These are phyloP conservation scores for Aspergillus clavatus DNA, from an alignment of 2,329 filamentous ascomycete species.

Conservation along the genomic window DNA sequence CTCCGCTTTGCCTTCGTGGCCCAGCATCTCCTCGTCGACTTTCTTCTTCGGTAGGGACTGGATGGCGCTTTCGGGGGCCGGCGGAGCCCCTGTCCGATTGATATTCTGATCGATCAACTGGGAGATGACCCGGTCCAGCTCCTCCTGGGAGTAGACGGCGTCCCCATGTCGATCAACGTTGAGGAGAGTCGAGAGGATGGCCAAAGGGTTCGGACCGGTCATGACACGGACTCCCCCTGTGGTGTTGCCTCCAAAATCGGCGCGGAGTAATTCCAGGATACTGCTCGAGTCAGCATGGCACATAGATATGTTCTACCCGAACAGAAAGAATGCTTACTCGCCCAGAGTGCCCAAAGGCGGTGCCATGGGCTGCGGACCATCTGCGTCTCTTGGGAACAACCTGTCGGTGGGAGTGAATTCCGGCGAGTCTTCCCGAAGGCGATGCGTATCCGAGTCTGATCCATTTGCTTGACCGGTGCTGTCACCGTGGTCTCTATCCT, in stretches of 20 bases:
- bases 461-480: constrained; percentile 2
- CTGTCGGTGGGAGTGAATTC: constrained; percentile 21
- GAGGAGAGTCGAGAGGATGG: constrained; percentile 42
- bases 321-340: constrained; percentile 38
- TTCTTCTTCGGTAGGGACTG: constrained; percentile 65
- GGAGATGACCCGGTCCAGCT: constrained; percentile 80
- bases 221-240: constrained; percentile 19
- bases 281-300: constrained; percentile 16
- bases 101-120: constrained; percentile 77
- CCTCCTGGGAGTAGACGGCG: constrained; percentile 85
- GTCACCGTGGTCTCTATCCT: too few relatives aligned
- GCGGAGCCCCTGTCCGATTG: constrained; percentile 72
- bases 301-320: neutral
- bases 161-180: constrained; percentile 59
- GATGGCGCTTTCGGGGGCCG: constrained; percentile 72
- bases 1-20: constrained; percentile 63
- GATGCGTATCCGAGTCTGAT: constrained; percentile 4
- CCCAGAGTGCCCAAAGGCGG: constrained; percentile 45
- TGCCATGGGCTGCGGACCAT: constrained; percentile 46
- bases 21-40: constrained; percentile 66
- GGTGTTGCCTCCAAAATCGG: constrained; percentile 13
- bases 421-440: constrained; percentile 10
- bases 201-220: constrained; percentile 37
- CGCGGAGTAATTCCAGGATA: constrained; percentile 26
- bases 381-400: constrained; percentile 49